Base-by-base conservation (phyloP, 495 filamentous ascomycete genomes). In the Trichoderma parareesei region DNA sequence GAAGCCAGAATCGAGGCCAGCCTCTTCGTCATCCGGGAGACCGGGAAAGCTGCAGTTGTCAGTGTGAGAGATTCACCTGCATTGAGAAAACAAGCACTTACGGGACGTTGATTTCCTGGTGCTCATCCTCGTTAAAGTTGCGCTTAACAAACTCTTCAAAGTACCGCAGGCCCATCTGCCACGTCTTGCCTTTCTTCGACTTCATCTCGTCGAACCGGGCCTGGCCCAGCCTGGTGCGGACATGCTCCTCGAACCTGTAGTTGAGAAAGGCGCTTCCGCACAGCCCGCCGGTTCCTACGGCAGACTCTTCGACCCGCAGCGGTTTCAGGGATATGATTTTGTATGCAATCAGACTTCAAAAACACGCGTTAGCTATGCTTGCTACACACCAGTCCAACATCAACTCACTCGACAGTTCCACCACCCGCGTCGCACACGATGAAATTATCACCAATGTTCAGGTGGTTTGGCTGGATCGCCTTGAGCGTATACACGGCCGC, bases 381-480 rank as follows among this genome's bases (percentile, higher is more conserved):
- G 60, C 33, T 74, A 55, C 1, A 70, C 68, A 18, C 18, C 62
- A 63, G 38, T 70, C 65, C 3, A 5, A 20, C 48, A 8, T 38
- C 14, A 8, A 76, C 79, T 70, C 18, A 82, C 79, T 79, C 83
- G 0, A 91, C 88, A 0, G 89, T 92, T 1, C 88, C 90, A n/a
- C 89, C 90, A 41, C 89, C 88, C 0, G 87, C 88, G 71, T 92
- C 90, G 68, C 88, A 89, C 3, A 92, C 78, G 49, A 92, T 79
- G 66, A 92, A 88, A 53, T 88, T 89, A 65, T 92, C 87, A 1
- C 84, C 87, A 16, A 87, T 73, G 64, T 75, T 83, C 40, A 86
- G 75, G 57, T 78, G 78, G 66, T 85, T 89, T n/a, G 82, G 87
- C 72, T 87, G 83, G 66, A 86, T 86, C 6, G 82, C 83, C 61